Percentiles rank a stretch among this genome's conserved stretches.
phyloP scores from a whole-genome alignment of 371 early-diverging fungal genomes.

The Capillidium rhysosporum region DNA sequence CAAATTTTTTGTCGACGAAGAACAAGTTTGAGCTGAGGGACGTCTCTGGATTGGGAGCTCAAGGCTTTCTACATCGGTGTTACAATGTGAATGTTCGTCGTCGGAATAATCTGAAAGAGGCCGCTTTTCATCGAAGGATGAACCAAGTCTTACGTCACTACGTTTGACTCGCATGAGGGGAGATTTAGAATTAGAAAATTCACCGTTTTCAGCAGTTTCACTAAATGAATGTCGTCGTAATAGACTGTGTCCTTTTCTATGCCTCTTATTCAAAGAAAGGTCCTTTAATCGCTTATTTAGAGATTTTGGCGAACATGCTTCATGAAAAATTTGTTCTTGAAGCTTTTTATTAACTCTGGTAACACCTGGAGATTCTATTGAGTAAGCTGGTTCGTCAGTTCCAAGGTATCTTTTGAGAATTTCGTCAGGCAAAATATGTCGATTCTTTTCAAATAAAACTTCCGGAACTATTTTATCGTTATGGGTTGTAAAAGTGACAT shows the following conservation, averaged over 20 bases:
- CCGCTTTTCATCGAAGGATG: neutral
- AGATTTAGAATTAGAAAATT: constrained; percentile 9
- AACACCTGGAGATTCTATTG: constrained; percentile 10
- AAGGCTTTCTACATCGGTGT: neutral
- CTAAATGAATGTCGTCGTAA: constrained; percentile 10
- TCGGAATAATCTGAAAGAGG: constrained; percentile 2
- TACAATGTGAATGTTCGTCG: neutral
- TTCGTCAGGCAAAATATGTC: constrained; percentile 51
- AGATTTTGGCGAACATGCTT: constrained; percentile 52
- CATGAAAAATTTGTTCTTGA: constrained; percentile 49
- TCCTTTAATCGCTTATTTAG: constrained; percentile 21
- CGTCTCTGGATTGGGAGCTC: neutral
- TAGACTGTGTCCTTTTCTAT: neutral
- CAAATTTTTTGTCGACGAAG: neutral
- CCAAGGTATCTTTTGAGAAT: constrained; percentile 20
- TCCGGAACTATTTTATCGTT: constrained; percentile 25
- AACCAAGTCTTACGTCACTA: constrained; percentile 4
- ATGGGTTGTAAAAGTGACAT: constrained; percentile 55
- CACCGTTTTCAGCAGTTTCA: constrained; percentile 11
- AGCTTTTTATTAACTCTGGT: constrained; percentile 22
- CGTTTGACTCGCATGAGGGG: constrained; percentile 11
- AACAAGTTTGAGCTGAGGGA: neutral
- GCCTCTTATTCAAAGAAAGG: neutral
- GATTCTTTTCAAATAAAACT: constrained; percentile 58
- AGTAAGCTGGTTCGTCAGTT: constrained; percentile 2